Percentiles rank a stretch among this genome's conserved stretches.
Conservation (phyloP, 805 yeast genomes). For the Candida wancherniae region DNA sequence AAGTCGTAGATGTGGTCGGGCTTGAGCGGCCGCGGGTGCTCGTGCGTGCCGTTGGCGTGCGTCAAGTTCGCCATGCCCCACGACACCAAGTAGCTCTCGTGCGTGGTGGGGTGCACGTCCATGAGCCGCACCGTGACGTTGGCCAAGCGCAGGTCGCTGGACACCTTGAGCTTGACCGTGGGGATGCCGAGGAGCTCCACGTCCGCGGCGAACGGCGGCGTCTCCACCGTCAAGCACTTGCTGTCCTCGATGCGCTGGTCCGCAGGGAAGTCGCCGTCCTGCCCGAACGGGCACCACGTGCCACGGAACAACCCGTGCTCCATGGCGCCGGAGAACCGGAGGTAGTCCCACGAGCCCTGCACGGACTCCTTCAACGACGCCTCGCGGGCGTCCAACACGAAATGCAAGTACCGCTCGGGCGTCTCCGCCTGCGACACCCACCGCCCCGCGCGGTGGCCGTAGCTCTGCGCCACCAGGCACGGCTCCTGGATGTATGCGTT, state of each 20-base stretch:
- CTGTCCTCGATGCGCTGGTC: constrained; percentile 6
- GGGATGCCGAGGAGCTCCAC: constrained; percentile 37
- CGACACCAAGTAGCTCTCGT: constrained; percentile 36
- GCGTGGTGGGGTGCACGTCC: constrained; percentile 34
- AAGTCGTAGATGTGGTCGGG: constrained; percentile 30
- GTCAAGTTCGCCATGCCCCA: constrained; percentile 44
- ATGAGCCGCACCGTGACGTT: constrained; percentile 36
- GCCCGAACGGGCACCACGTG: constrained; percentile 6
- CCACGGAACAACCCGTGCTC: constrained; percentile 6
- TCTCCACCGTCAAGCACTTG: constrained; percentile 3
- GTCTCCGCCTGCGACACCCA: constrained; percentile 1
- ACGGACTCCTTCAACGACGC: too few species aligned
- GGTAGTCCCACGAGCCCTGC: too few species aligned
- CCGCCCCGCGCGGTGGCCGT: constrained; percentile 1
- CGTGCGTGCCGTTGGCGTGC: constrained; percentile 36
- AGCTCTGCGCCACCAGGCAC: constrained; percentile 2
- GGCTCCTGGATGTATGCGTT: constrained; percentile 5
- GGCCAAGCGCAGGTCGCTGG: constrained; percentile 36
- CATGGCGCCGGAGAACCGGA: constrained; percentile 4
- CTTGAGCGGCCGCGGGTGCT: constrained; percentile 32
- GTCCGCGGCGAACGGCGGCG: constrained; percentile 18
- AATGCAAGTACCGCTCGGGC: neutral
- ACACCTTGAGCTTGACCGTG: constrained; percentile 22
- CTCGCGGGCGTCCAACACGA: neutral
- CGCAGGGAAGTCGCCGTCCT: constrained; percentile 7